A percentile compares a stretch with the other conserved stretches of the same genome.
phyloP scores from a whole-genome alignment of 2,329 filamentous ascomycete species.

The Colletotrichum tropicale region DNA sequence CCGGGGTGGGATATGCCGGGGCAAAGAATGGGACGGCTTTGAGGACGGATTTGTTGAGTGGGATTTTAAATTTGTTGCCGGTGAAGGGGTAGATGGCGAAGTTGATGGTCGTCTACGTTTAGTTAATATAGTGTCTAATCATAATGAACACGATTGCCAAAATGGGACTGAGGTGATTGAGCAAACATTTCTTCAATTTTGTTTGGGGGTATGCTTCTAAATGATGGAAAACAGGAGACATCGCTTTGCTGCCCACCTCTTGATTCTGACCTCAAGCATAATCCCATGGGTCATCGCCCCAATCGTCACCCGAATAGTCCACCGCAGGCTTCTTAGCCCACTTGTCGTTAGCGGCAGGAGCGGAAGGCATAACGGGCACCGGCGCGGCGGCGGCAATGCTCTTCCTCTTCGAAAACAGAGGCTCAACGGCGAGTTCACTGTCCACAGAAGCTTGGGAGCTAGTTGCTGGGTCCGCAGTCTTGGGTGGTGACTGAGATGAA shows the following conservation, averaged over 20 bases:
- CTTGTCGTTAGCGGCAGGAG: conserved; percentile 5
- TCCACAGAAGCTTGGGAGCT: neutral
- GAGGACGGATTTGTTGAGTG: neutral
- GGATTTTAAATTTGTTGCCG: neutral
- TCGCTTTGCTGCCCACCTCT: neutral
- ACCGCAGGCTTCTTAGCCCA: conserved; percentile 26
- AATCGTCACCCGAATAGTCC: conserved; percentile 33
- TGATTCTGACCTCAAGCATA: neutral
- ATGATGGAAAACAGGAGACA: neutral
- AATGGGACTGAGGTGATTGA: neutral
- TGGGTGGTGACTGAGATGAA: neutral
- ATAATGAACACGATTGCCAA: fast-evolving
- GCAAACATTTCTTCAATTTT: neutral
- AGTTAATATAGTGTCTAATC: neutral
- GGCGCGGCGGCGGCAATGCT: neutral
- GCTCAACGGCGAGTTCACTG: neutral
- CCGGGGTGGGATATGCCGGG: neutral
- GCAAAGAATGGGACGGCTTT: neutral
- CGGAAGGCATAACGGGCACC: neutral
- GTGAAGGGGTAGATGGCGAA: neutral
- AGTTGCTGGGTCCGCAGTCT: neutral
- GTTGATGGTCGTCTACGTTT: neutral
- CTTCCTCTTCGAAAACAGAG: conserved; percentile 5
- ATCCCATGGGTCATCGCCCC: conserved; percentile 26
- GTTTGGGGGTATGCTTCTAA: neutral